phyloP scores from a whole-genome alignment of 1,284 basidiomycete genomes.

The Naganishia sp. region DNA sequence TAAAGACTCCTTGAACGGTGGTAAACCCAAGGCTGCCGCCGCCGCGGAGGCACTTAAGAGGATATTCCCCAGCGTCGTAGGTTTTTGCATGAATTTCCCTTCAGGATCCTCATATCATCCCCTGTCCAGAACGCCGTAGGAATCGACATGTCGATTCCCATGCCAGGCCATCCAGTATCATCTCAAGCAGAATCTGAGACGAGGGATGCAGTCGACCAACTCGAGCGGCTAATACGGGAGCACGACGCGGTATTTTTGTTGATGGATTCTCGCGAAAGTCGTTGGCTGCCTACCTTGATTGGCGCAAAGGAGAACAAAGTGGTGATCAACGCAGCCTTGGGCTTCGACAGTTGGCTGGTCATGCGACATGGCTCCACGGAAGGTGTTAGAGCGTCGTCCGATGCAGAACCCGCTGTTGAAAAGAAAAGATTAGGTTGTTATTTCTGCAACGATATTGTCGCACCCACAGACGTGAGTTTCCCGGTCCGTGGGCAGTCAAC shows the following conservation, averaged over 20 bases:
- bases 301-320: slow-evolving; percentile 84
- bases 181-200: slow-evolving; percentile 59
- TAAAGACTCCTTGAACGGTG: slow-evolving; percentile 88
- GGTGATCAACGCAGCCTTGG: slow-evolving; percentile 90
- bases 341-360: slow-evolving; percentile 94
- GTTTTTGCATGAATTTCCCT: neutral
- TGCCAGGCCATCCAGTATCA: slow-evolving; percentile 93
- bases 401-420: slow-evolving; percentile 39
- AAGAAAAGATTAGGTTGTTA: slow-evolving; percentile 75
- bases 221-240: slow-evolving; percentile 75
- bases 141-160: slow-evolving; percentile 78
- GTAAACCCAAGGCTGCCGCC: slow-evolving; percentile 87
- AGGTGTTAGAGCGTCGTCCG: slow-evolving; percentile 46
- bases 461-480: slow-evolving; percentile 79
- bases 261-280: slow-evolving; percentile 96
- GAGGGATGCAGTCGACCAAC: slow-evolving; percentile 64
- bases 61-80: slow-evolving; percentile 87
- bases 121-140: slow-evolving; percentile 70
- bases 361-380: slow-evolving; percentile 80
- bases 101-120: neutral
- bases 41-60: slow-evolving; percentile 83
- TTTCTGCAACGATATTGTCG: slow-evolving; percentile 97
- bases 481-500: neutral
- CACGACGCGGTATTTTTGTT: slow-evolving; percentile 91
- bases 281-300: slow-evolving; percentile 92